Percentiles rank a stretch among this genome's conserved stretches.
phyloP scores from a whole-genome alignment of 2,329 filamentous ascomycete species.

The Fusarium oxysporum region DNA sequence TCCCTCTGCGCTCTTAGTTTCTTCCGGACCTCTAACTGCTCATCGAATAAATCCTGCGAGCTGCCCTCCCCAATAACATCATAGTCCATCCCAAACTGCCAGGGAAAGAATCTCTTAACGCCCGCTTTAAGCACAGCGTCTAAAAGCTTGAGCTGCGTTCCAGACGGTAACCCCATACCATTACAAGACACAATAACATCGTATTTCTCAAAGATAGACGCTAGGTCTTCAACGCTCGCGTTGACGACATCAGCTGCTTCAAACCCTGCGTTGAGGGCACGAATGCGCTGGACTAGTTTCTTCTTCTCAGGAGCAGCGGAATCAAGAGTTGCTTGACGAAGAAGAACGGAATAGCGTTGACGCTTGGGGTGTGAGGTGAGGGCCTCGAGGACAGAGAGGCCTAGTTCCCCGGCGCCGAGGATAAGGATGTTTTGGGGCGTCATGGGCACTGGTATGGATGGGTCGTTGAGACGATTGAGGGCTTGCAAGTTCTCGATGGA shows the following conservation, averaged over 20 bases:
- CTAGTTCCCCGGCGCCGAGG: constrained; percentile 75
- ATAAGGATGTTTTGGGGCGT: constrained; percentile 60
- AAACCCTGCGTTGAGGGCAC: constrained; percentile 53
- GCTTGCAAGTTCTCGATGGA: constrained; percentile 43
- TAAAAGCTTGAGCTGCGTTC: constrained; percentile 68
- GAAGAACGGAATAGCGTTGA: constrained; percentile 61
- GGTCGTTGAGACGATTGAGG: constrained; percentile 41
- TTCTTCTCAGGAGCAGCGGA: constrained; percentile 53
- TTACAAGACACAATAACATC: constrained; percentile 69
- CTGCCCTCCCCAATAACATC: constrained; percentile 70
- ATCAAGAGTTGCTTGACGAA: constrained; percentile 62
- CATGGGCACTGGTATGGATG: constrained; percentile 36
- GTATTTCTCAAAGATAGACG: constrained; percentile 57
- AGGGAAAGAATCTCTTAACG: constrained; percentile 70
- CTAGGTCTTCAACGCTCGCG: constrained; percentile 53
- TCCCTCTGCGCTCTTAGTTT: constrained; percentile 60
- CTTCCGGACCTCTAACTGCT: constrained; percentile 70
- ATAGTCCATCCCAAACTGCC: constrained; percentile 82
- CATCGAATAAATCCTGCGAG: constrained; percentile 74
- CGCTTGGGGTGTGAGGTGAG: constrained; percentile 60
- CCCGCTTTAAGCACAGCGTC: constrained; percentile 64
- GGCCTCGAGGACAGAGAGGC: constrained; percentile 64
- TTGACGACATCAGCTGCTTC: constrained; percentile 59
- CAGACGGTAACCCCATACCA: constrained; percentile 67
- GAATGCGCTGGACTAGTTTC: constrained; percentile 49